These are phyloP conservation scores for Aspergillus conjunctus DNA, from an alignment of 495 filamentous ascomycete species.

Conservation along the genomic window DNA sequence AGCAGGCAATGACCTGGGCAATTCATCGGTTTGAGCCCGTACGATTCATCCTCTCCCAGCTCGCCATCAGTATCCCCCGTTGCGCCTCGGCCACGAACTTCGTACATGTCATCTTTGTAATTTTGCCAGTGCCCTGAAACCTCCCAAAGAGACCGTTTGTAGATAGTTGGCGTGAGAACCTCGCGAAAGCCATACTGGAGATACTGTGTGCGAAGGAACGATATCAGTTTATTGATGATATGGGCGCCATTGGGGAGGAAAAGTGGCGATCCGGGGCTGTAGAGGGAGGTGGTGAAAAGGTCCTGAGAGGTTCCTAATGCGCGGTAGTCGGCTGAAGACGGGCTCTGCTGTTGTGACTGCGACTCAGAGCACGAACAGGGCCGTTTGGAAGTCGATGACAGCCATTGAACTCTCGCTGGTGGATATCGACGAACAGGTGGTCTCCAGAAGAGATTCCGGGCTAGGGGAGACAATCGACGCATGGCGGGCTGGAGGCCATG, in stretches of 20 bases:
- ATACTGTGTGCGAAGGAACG: constrained; percentile 87
- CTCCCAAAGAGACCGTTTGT: constrained; percentile 88
- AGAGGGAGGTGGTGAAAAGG: constrained; percentile 75
- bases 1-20: constrained; percentile 93
- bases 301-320: constrained; percentile 68
- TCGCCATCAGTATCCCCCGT: constrained; percentile 48
- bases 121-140: constrained; percentile 91
- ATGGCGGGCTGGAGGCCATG: constrained; percentile 13
- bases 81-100: constrained; percentile 68
- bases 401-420: constrained; percentile 30
- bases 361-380: constrained; percentile 45
- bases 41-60: constrained; percentile 69
- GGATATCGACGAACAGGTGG: constrained; percentile 4
- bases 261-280: constrained; percentile 86
- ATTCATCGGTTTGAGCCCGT: constrained; percentile 96
- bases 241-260: constrained; percentile 84
- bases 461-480: constrained; percentile 24
- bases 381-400: constrained; percentile 37
- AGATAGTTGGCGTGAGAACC: constrained; percentile 91
- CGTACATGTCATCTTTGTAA: constrained; percentile 95
- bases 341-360: constrained; percentile 20
- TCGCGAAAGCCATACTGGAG: constrained; percentile 86
- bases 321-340: constrained; percentile 62
- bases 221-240: constrained; percentile 82
- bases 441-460: constrained; percentile 13